Conservation (phyloP, 495 filamentous ascomycete genomes). For the Penicillium pancosmium region DNA sequence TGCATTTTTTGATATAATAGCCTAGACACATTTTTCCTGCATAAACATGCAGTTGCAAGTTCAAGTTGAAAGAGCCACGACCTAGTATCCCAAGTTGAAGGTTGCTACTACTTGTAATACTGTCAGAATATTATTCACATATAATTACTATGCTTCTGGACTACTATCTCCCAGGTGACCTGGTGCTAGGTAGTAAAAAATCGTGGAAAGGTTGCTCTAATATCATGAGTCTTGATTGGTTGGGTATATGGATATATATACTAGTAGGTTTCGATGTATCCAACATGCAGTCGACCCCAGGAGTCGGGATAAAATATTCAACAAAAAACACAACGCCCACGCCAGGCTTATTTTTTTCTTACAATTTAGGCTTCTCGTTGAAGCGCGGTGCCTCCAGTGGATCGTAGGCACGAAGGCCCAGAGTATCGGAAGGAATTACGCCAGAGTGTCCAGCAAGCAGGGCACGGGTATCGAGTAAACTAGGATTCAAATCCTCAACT, state of each 20-base stretch:
- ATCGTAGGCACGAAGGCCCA: constrained; percentile 66
- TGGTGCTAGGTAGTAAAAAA: no score
- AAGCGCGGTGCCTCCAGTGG: constrained; percentile 62
- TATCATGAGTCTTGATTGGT: not conserved
- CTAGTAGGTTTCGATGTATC: not conserved
- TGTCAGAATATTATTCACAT: no score
- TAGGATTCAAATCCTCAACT: constrained; percentile 76
- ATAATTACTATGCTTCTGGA: no score
- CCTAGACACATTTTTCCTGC: no score
- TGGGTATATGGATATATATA: constrained; percentile 3
- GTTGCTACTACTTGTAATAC: no score
- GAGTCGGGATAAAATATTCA: not conserved
- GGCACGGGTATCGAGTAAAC: constrained; percentile 74
- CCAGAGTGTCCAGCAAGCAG: constrained; percentile 68
- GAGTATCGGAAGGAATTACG: constrained; percentile 67
- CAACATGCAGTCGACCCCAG: not conserved
- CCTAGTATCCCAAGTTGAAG: no score
- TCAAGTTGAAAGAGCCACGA: no score
- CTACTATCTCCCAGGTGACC: no score
- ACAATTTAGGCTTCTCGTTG: constrained; percentile 62
- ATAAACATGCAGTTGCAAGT: no score
- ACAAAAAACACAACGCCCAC: not conserved
- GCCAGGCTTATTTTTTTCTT: constrained; percentile 5
- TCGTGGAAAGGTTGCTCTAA: no score
- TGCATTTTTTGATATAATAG: no score